These are phyloP conservation scores for Botryobasidium botryosum DNA, from an alignment of 768 basidiomycete species.

Conservation along the genomic window DNA sequence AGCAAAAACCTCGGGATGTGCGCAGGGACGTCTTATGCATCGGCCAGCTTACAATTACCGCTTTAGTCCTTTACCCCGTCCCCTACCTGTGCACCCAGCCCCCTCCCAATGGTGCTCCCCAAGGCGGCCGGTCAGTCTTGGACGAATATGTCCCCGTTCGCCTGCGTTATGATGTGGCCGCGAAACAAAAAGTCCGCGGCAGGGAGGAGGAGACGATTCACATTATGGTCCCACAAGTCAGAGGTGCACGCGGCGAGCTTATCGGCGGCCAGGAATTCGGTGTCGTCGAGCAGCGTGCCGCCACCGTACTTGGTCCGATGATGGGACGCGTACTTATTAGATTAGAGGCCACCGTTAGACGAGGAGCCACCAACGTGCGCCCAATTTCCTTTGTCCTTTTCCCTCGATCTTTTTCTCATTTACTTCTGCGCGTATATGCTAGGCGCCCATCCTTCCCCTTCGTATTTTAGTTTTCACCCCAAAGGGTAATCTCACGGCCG, in stretches of 20 bases:
- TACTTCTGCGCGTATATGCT: constrained; percentile 11
- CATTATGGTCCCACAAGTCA: constrained; percentile 45
- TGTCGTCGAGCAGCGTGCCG: constrained; percentile 75
- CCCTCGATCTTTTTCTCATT: not conserved
- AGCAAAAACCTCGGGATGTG: constrained; percentile 10
- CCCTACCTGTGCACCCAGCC: constrained; percentile 33
- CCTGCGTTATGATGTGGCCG: constrained; percentile 49
- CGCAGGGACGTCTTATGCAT: constrained; percentile 43
- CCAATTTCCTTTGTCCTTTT: constrained; percentile 19
- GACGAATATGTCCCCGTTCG: constrained; percentile 52
- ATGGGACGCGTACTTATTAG: constrained; percentile 70
- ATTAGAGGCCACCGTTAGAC: constrained; percentile 58
- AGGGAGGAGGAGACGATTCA: constrained; percentile 47
- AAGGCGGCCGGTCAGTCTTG: too few relatives aligned
- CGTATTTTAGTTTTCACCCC: constrained; percentile 85
- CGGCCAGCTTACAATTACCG: constrained; percentile 66
- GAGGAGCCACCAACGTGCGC: constrained; percentile 27
- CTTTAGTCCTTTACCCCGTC: constrained; percentile 71
- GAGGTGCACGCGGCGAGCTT: constrained; percentile 33
- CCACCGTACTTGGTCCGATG: constrained; percentile 64
- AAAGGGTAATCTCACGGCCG: constrained; percentile 76
- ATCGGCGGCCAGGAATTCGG: constrained; percentile 51
- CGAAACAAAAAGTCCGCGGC: constrained; percentile 30
- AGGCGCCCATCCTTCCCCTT: constrained; percentile 72
- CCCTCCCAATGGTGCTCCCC: constrained; percentile 16